These are phyloP conservation scores for Oryza glumipatula DNA, from an alignment of 176 grass and related monocot genomes.

Conservation along the genomic window DNA sequence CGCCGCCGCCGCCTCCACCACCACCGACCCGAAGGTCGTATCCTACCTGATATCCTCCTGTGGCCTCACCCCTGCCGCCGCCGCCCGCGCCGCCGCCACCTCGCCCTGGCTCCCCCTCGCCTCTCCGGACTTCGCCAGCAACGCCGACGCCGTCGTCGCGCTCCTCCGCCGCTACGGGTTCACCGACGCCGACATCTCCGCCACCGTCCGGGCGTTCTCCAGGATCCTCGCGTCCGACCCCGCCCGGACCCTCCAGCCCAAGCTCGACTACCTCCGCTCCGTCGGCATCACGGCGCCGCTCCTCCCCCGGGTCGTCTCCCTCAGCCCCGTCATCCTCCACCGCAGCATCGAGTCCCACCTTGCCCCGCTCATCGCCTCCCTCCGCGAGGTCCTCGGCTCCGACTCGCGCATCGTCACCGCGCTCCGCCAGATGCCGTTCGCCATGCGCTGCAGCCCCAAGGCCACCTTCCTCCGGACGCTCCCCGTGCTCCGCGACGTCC, in stretches of 20 bases:
- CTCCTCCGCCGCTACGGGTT: slow-evolving; percentile 47
- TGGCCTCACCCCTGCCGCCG: slow-evolving; percentile 19
- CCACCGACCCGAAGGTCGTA: not conserved
- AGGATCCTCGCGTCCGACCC: not conserved
- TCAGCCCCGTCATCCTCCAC: slow-evolving; percentile 30
- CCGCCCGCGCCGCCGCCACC: not conserved
- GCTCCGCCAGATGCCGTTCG: slow-evolving; percentile 26
- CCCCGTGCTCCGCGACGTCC: slow-evolving; percentile 25
- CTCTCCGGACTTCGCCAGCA: not conserved
- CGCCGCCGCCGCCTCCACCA: not conserved
- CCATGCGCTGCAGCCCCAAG: slow-evolving; percentile 13
- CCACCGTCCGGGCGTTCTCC: slow-evolving; percentile 13
- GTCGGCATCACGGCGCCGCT: slow-evolving; percentile 37
- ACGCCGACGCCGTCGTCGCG: slow-evolving; percentile 35
- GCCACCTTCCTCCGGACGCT: not conserved
- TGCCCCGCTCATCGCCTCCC: slow-evolving; percentile 29
- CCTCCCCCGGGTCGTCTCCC: slow-evolving; percentile 28
- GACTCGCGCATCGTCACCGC: slow-evolving; percentile 25
- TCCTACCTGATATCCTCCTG: slow-evolving; percentile 30
- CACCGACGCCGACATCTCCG: slow-evolving; percentile 29
- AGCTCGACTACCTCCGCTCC: slow-evolving; percentile 46
- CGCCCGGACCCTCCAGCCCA: slow-evolving; percentile 42
- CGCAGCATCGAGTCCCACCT: slow-evolving; percentile 44
- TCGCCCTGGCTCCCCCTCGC: not conserved
- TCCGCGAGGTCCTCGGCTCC: slow-evolving; percentile 41